Conservation (phyloP, 129 eudicot genomes). For the Flaveria brownii region DNA sequence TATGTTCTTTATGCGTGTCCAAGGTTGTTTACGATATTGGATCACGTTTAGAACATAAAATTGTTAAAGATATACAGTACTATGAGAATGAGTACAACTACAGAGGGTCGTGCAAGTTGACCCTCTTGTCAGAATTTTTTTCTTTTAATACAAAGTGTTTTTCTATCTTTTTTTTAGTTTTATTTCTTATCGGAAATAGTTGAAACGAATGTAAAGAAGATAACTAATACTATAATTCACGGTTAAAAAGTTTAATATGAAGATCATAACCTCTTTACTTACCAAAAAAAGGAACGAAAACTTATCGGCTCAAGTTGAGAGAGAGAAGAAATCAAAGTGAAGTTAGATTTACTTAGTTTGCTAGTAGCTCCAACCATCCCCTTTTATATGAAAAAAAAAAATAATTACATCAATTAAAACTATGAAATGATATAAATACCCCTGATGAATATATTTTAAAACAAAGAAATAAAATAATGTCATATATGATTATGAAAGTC, state of each 20-base stretch:
- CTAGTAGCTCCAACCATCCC: slow-evolving; percentile 31
- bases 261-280: slow-evolving; percentile 1
- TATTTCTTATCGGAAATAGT: neutral
- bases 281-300: slow-evolving; percentile 15
- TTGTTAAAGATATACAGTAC: neutral
- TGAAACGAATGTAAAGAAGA: neutral
- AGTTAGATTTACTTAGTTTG: slow-evolving; percentile 32
- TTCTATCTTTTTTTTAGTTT: neutral
- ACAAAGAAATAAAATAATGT: neutral
- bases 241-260: neutral
- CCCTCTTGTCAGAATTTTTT: neutral
- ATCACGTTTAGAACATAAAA: neutral
- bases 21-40: neutral
- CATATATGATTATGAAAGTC: slow-evolving; percentile 19
- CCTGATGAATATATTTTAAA: slow-evolving; percentile 9
- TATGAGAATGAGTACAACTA: too few species aligned
- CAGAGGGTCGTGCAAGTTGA: neutral
- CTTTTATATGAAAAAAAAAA: slow-evolving; percentile 34
- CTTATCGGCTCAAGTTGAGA: slow-evolving; percentile 30
- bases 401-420: slow-evolving; percentile 7
- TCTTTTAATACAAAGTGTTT: too few species aligned
- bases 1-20: neutral
- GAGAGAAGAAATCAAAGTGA: slow-evolving; percentile 28
- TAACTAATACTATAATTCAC: neutral
- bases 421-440: slow-evolving; percentile 32